A percentile compares a stretch with the other conserved stretches of the same genome.
Conservation (phyloP, 305 asterid species). For the Ajuga reptans region DNA sequence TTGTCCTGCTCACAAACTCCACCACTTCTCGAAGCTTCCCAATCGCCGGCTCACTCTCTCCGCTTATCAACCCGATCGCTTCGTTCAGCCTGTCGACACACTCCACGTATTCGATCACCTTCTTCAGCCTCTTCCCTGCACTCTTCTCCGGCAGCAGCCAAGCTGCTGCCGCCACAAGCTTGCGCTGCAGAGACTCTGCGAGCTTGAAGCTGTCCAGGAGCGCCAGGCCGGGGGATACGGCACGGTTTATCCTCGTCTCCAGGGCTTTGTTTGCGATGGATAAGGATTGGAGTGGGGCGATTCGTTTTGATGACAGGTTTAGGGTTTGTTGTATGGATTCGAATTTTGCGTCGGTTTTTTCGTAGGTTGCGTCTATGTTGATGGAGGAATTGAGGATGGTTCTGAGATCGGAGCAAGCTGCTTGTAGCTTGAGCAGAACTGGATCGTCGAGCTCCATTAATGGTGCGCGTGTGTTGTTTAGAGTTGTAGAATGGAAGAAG, state of each 20-base stretch:
- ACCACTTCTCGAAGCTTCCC: constrained; percentile 76
- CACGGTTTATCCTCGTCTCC: constrained; percentile 61
- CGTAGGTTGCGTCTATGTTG: constrained; percentile 31
- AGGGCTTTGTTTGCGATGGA: constrained; percentile 69
- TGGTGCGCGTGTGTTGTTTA: not conserved
- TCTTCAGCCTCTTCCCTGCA: constrained; percentile 32
- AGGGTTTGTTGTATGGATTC: constrained; percentile 33
- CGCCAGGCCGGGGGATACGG: constrained; percentile 54
- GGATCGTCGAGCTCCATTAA: constrained; percentile 42
- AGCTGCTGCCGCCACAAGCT: constrained; percentile 38
- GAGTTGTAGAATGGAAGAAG: not conserved
- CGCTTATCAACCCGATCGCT: constrained; percentile 34
- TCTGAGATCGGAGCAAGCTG: constrained; percentile 42
- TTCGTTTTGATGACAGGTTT: constrained; percentile 37
- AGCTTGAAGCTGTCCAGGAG: constrained; percentile 62
- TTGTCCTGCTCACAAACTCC: constrained; percentile 79
- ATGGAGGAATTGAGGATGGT: constrained; percentile 37
- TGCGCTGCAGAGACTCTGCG: constrained; percentile 48
- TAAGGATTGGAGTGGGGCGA: constrained; percentile 64
- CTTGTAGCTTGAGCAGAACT: constrained; percentile 25
- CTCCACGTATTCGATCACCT: constrained; percentile 49
- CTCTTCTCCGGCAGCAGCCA: constrained; percentile 35
- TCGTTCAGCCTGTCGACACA: constrained; percentile 46
- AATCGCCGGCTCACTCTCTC: constrained; percentile 56
- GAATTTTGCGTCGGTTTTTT: constrained; percentile 33